Percentiles rank a stretch among this genome's conserved stretches.
Evolutionary conservation across 129 eudicot species (phyloP).

Genomic region (Artemisia annua): DNA sequence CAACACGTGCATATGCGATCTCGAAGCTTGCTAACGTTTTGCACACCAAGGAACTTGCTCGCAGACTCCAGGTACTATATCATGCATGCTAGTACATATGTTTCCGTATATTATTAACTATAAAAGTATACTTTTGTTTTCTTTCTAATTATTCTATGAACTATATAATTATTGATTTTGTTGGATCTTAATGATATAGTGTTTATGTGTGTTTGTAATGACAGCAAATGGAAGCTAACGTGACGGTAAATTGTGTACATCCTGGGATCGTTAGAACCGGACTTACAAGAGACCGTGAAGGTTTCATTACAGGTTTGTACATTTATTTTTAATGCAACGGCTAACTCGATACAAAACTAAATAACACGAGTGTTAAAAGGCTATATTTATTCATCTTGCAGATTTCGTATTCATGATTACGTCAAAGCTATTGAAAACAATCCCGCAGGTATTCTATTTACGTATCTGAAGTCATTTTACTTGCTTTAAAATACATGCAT

Average conservation of each 20-base stretch:
- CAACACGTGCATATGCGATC: conserved; percentile 97
- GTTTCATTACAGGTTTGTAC: conserved; percentile 70
- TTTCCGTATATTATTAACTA: too few relatives aligned
- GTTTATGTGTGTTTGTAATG: too few relatives aligned
- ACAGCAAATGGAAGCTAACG: conserved; percentile 39
- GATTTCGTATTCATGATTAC: conserved; percentile 81
- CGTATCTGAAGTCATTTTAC: too few relatives aligned
- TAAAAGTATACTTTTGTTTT: too few relatives aligned
- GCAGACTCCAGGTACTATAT: conserved; percentile 48
- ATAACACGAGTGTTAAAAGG: background rate
- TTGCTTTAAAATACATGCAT: background rate
- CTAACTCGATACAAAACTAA: too few relatives aligned
- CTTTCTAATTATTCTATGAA: too few relatives aligned
- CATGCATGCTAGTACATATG: too few relatives aligned
- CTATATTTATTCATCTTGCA: conserved; percentile 31
- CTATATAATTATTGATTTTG: too few relatives aligned
- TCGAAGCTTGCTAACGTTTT: conserved; percentile 98
- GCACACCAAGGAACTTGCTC: conserved; percentile 94
- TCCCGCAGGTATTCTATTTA: conserved; percentile 69
- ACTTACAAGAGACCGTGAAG: conserved; percentile 97
- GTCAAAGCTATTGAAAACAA: conserved; percentile 79
- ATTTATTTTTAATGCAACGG: background rate
- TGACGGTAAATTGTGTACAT: conserved; percentile 88
- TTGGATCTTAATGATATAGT: too few relatives aligned
- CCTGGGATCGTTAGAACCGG: conserved; percentile 94